Evolutionary conservation across 495 filamentous ascomycete genomes (phyloP).

Genomic region (Rusavskia elegans): DNA sequence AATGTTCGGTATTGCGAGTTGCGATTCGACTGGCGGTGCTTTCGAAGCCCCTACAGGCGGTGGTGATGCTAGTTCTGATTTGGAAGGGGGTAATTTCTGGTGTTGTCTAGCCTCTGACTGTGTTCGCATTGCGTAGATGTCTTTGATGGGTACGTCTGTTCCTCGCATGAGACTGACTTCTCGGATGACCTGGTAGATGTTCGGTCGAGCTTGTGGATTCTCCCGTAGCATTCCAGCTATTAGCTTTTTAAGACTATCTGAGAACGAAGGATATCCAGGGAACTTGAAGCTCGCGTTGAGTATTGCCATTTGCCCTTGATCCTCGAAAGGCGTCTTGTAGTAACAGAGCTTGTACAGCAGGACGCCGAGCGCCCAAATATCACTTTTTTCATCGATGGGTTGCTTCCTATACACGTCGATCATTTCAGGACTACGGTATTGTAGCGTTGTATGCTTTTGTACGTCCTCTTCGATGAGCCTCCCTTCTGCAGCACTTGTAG

Average conservation of each 20-base stretch:
- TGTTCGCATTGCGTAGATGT: constrained; percentile 70
- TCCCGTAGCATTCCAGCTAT: constrained; percentile 91
- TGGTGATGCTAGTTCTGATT: constrained; percentile 33
- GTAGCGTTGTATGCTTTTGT: constrained; percentile 89
- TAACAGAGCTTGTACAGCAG: constrained; percentile 97
- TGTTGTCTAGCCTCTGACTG: constrained; percentile 45
- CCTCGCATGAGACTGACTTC: constrained; percentile 83
- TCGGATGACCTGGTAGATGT: constrained; percentile 80
- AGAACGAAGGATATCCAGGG: constrained; percentile 75
- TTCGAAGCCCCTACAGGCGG: constrained; percentile 56
- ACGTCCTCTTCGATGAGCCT: constrained; percentile 90
- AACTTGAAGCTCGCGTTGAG: constrained; percentile 92
- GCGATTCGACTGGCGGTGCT: constrained; percentile 46
- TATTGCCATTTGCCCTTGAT: constrained; percentile 95
- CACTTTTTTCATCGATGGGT: constrained; percentile 96
- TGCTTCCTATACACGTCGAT: constrained; percentile 93
- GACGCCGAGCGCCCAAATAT: constrained; percentile 95
- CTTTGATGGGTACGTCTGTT: constrained; percentile 75
- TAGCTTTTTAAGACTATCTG: constrained; percentile 75
- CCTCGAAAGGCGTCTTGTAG: constrained; percentile 97
- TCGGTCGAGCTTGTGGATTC: constrained; percentile 65
- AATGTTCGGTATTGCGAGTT: constrained; percentile 70
- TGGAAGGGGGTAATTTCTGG: constrained; percentile 42
- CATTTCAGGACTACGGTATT: constrained; percentile 98
- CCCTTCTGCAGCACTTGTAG: constrained; percentile 72